Evolutionary conservation across 2,329 filamentous ascomycete genomes (phyloP), one percentile per base, ranked within the genome.

Genomic region (Didymella lethalis): DNA sequence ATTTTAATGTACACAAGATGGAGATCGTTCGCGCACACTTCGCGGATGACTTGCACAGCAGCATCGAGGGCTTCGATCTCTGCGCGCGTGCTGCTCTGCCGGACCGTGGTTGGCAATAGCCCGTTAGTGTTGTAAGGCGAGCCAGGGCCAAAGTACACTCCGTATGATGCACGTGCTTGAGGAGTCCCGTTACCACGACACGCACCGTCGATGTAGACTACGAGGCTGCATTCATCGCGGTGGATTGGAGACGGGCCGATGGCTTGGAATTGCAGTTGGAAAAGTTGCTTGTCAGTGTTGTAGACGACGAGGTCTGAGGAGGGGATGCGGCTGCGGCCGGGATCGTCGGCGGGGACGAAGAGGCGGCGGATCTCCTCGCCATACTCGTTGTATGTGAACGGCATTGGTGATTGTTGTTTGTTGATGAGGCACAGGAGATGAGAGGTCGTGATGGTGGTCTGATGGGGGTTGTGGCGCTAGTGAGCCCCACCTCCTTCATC

Each of bases 151-250:
- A 65, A 63, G 54, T 62, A 71, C 14, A 72, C 40, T 3, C 67
- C 69, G 41, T 61, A 61, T 1, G 55, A 57, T n/a, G 64, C 57
- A 14, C 40, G 40, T 1, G 67, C 60, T 7, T 36, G 41, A 11
- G 57, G 48, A 1, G 28, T 56, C 4, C 67, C 67, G 32, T 71
- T 70, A 43, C 61, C 51, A 7, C 63, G 59, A 48, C 69, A 72
- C 0, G 64, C 64, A 23, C 67, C 68, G 34, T 71, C 62, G 20
- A 69, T 68, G 32, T 57, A 59, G 44, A 71, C 63, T 2, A 70
- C 62, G 12, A 69, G n/a, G 18, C 7, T 38, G 46, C 28, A 28
- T 3, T 48, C 46, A 16, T 48, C 46, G 26, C 20, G 20, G 2
- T 25, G 3, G 14, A 31, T 8, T 34, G 46, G 46, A 26, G 23